A percentile compares a stretch with the other conserved stretches of the same genome.
Evolutionary conservation across 345 rosid species (phyloP).

Genomic region (Dimocarpus longan): DNA sequence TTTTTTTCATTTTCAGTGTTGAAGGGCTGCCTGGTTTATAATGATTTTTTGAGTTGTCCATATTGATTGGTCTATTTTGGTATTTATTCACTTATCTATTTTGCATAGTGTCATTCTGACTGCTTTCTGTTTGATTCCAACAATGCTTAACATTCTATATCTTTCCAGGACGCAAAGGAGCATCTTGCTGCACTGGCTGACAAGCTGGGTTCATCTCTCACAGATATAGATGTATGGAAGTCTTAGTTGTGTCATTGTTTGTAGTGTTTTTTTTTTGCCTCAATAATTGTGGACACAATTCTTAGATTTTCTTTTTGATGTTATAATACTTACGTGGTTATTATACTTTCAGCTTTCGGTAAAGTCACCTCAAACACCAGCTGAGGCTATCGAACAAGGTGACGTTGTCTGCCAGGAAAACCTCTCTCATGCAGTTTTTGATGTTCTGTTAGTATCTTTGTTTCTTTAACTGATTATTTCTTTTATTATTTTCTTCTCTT

Average conservation of each 20-base stretch:
- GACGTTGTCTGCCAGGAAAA: constrained; percentile 59
- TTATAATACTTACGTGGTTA: constrained; percentile 31
- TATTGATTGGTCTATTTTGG: background rate
- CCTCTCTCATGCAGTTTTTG: constrained; percentile 53
- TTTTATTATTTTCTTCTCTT: constrained; percentile 11
- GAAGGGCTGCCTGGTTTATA: background rate
- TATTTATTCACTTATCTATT: background rate
- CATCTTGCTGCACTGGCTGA: constrained; percentile 93
- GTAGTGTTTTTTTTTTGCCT: constrained; percentile 16
- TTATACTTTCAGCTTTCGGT: constrained; percentile 70
- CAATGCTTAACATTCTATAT: constrained; percentile 21
- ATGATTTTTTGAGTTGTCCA: background rate
- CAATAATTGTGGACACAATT: background rate
- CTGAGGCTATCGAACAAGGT: constrained; percentile 95
- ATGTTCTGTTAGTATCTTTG: constrained; percentile 48
- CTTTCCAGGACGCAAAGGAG: constrained; percentile 91
- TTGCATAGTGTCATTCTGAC: background rate
- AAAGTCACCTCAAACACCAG: constrained; percentile 57
- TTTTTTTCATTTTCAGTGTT: background rate
- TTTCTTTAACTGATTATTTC: constrained; percentile 34
- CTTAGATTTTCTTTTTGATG: constrained; percentile 5
- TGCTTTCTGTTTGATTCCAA: background rate
- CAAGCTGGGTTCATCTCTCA: constrained; percentile 88
- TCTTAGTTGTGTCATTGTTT: constrained; percentile 25
- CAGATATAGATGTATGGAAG: constrained; percentile 77